Evolutionary conservation across 164 flowering plant species (phyloP), one percentile per base, ranked within the genome.

Genomic region (Macadamia integrifolia): DNA sequence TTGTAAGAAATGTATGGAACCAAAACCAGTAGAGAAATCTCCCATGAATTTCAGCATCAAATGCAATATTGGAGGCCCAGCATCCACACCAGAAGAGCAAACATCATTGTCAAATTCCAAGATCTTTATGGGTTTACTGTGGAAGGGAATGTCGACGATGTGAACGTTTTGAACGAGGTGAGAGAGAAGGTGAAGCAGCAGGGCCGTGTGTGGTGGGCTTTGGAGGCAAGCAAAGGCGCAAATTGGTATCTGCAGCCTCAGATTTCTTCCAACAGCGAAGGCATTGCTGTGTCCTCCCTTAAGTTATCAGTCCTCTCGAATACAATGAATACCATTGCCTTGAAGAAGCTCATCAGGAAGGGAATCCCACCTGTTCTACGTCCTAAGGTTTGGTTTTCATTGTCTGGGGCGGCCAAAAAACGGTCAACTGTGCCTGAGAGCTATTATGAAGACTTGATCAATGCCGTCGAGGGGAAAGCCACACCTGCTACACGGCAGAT

Each of bases 71-170:
- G 80, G 76, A 84, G 86, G 81, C 90, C 87, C 3, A 87, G 88
- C 78, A 85, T 87, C 68, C 87, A 82, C 60, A 73, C 92, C 23
- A 80, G 93, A 53, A 85, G 92, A 79, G 96, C 93, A 11, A 88
- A 86, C 70, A 69, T 94, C 30, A 74, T 74, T 0, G 98, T 92
- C 1, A 90, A 94, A 68, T 94, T 94, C 72, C 97, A 92, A 71
- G 99, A 94, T 75, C 80, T 94, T 43, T 94, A 94, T 75, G 97
- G 93, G 69, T 94, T 94, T 70, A 84, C 88, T 0, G 99, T 94
- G 0, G 98, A 94, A 78, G 99, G 99, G 10, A 89, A 94, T 82
- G 97, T 94, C 5, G 98, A 94, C 75, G 98, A 94, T 81, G 97
- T 90, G 17, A 94, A 94, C 74, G 83, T 92, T 43, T 74, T 94